Evolutionary conservation across 352 stramenopile genomes (phyloP).

Genomic region (Pythium brachiatum): DNA sequence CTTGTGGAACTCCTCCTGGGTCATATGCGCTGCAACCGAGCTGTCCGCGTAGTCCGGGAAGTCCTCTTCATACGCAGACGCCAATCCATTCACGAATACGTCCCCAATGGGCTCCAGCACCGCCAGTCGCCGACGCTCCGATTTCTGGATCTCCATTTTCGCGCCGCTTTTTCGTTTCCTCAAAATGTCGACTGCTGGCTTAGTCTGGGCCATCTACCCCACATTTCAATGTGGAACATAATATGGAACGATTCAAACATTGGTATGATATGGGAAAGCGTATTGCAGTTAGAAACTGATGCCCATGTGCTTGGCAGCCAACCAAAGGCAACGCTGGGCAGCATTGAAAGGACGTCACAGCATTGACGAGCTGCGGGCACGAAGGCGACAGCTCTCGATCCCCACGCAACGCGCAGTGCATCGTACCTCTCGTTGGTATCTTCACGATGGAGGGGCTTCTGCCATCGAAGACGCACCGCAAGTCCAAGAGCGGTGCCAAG

Average conservation of each 20-base stretch:
- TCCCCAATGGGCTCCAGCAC: constrained; percentile 63
- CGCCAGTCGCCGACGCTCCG: constrained; percentile 33
- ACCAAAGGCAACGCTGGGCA: constrained; percentile 10
- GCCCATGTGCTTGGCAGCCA: constrained; percentile 22
- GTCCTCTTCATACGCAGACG: constrained; percentile 72
- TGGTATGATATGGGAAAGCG: background rate
- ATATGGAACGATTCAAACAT: constrained; percentile 1
- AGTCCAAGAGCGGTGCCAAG: constrained; percentile 88
- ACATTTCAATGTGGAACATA: constrained; percentile 5
- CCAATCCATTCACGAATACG: constrained; percentile 76
- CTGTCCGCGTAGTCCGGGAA: constrained; percentile 45
- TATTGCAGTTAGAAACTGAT: constrained; percentile 11
- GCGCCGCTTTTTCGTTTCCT: background rate
- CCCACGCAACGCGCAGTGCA: background rate
- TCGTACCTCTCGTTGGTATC: background rate
- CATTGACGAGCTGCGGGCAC: constrained; percentile 16
- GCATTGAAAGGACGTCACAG: constrained; percentile 22
- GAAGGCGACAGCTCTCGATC: constrained; percentile 4
- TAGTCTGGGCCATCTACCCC: background rate
- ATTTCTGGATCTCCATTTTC: constrained; percentile 1
- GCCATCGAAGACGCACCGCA: constrained; percentile 70
- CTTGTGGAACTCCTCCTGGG: no score
- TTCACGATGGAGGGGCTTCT: constrained; percentile 36
- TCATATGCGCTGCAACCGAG: constrained; percentile 45
- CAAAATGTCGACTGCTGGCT: background rate